phyloP scores from a whole-genome alignment of 441 rosid species.

The Caryocar brasiliense region DNA sequence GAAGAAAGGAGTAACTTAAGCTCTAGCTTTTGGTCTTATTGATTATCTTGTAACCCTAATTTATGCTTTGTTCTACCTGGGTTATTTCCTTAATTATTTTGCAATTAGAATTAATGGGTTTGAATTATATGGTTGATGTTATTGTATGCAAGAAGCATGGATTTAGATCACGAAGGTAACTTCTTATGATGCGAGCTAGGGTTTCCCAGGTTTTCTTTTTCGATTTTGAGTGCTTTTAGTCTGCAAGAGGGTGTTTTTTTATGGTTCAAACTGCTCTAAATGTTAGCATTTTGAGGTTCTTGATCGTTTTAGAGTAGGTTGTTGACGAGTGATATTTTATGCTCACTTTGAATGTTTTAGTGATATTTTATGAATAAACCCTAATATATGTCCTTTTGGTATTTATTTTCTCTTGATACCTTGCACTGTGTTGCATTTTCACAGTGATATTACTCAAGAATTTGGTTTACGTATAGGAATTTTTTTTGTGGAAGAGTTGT shows the following conservation, averaged over 20 bases:
- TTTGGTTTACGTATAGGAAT: conserved; percentile 9
- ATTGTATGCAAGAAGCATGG: conserved; percentile 11
- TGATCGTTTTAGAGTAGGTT: not conserved
- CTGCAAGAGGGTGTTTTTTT: conserved; percentile 34
- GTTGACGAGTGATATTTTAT: not conserved
- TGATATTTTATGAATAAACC: conserved; percentile 10
- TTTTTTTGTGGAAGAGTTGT: conserved; percentile 11
- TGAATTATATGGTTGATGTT: not conserved
- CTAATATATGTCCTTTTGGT: conserved; percentile 7
- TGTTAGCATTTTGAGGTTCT: not conserved
- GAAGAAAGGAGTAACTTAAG: conserved; percentile 12
- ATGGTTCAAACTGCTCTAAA: conserved; percentile 32
- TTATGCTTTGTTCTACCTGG: conserved; percentile 12
- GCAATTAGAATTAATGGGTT: conserved; percentile 15
- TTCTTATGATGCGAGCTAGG: conserved; percentile 30
- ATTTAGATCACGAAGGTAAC: not conserved
- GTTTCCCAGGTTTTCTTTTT: conserved; percentile 29
- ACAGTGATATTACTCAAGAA: conserved; percentile 1
- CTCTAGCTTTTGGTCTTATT: conserved; percentile 7
- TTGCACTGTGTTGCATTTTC: not conserved
- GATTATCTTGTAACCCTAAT: conserved; percentile 71
- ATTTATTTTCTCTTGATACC: conserved; percentile 1
- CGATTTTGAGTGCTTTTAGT: conserved; percentile 10
- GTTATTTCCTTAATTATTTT: conserved; percentile 19
- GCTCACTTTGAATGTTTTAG: not conserved